Conservation (phyloP, 2,329 filamentous ascomycete genomes). For the Canariomyces notabilis region DNA sequence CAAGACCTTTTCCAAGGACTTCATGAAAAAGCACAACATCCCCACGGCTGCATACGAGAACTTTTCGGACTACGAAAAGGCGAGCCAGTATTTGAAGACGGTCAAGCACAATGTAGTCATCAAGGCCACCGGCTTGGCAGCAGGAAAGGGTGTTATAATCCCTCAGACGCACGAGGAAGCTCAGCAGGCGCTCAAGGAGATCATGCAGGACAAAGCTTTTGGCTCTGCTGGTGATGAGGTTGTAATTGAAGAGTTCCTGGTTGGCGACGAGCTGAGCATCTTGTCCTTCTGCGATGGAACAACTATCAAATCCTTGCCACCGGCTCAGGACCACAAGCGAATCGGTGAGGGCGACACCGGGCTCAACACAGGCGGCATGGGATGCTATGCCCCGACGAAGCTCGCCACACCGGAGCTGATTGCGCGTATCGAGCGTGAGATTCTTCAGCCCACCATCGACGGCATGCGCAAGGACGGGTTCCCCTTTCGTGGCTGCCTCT, state of each 20-base stretch:
- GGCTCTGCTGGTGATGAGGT: slow-evolving; percentile 83
- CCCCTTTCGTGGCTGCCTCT: slow-evolving; percentile 69
- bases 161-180: slow-evolving; percentile 79
- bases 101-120: slow-evolving; percentile 76
- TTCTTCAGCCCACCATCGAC: slow-evolving; percentile 84
- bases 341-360: slow-evolving; percentile 86
- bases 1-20: slow-evolving; percentile 97
- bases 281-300: slow-evolving; percentile 88
- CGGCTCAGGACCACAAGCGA: slow-evolving; percentile 95
- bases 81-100: slow-evolving; percentile 67
- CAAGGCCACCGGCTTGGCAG: slow-evolving; percentile 88
- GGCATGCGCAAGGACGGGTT: slow-evolving; percentile 79
- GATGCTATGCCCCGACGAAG: slow-evolving; percentile 88
- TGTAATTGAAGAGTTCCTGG: slow-evolving; percentile 89
- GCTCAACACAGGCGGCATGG: slow-evolving; percentile 96
- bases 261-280: slow-evolving; percentile 88
- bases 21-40: slow-evolving; percentile 87
- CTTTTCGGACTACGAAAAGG: slow-evolving; percentile 72
- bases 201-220: slow-evolving; percentile 87
- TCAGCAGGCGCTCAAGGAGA: slow-evolving; percentile 72
- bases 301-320: slow-evolving; percentile 74
- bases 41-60: slow-evolving; percentile 89
- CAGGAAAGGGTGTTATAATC: slow-evolving; percentile 92
- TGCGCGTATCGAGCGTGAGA: slow-evolving; percentile 69
- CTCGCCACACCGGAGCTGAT: slow-evolving; percentile 72